These are phyloP conservation scores for Russula olivacea DNA, from an alignment of 768 basidiomycete genomes.

Conservation along the genomic window DNA sequence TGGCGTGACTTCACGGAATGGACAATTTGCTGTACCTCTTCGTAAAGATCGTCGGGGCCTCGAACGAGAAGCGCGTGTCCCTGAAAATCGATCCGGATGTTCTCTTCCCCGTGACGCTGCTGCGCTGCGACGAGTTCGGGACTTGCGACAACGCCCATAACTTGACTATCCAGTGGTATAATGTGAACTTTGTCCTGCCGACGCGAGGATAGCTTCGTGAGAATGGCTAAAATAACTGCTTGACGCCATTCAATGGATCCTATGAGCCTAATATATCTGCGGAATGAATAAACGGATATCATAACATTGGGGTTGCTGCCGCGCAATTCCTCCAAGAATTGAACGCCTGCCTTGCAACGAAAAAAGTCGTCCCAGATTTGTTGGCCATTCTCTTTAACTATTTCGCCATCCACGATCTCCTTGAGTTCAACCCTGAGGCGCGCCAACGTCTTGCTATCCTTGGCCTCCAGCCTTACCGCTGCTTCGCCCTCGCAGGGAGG, in stretches of 20 bases:
- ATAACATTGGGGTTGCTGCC: constrained; percentile 35
- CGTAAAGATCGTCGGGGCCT: constrained; percentile 45
- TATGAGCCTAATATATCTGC: constrained; percentile 49
- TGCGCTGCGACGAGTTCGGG: constrained; percentile 44
- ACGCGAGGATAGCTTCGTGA: constrained; percentile 43
- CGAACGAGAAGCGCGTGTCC: constrained; percentile 45
- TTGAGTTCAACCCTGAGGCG: constrained; percentile 57
- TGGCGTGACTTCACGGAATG: constrained; percentile 31
- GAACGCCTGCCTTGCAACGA: constrained; percentile 34
- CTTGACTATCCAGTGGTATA: constrained; percentile 44
- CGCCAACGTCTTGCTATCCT: constrained; percentile 45
- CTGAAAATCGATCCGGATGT: constrained; percentile 45
- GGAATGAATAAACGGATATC: constrained; percentile 38
- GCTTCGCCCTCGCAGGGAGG: constrained; percentile 25
- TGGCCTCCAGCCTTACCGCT: constrained; percentile 45
- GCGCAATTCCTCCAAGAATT: constrained; percentile 45
- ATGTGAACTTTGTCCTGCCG: constrained; percentile 37
- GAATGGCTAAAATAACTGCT: constrained; percentile 40
- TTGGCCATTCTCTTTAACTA: constrained; percentile 45
- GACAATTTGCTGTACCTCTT: constrained; percentile 40
- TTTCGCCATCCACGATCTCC: constrained; percentile 55
- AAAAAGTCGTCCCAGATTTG: constrained; percentile 67
- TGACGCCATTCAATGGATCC: constrained; percentile 43
- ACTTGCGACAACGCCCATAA: constrained; percentile 44
- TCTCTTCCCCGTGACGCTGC: constrained; percentile 49